Evolutionary conservation across 257 asterid genomes (phyloP), one percentile per base, ranked within the genome.

Genomic region (Solanum paucissectum): DNA sequence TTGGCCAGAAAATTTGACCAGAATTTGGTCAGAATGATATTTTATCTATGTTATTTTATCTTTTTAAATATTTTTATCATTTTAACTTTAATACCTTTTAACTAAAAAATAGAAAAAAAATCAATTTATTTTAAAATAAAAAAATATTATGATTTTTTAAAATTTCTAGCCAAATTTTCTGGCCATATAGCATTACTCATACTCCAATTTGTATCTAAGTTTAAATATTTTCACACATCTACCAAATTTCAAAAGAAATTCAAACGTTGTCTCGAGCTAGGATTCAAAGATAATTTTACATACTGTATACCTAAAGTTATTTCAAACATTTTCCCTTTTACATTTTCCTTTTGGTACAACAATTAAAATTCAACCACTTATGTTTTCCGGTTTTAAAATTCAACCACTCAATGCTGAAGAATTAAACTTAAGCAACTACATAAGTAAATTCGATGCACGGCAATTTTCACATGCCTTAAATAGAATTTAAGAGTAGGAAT

Each of bases 381-480:
- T 52, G n/a, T 52, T 18, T 18, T 6, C 4, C 10, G n/a, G n/a
- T 23, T 71, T 32, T 66, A 44, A 25, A 32, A 46, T 55, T n/a
- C 85, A 33, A 85, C 52, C 79, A 32, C 83, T 60, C 38, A 87
- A 21, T n/a, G 71, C 49, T 74, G 87, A 76, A 29, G 74, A 52
- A 83, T 7, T 74, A 85, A 89, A 10, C 90, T 79, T 86, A 75
- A 92, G 83, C 89, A 9, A 7, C 55, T 46, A 18, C 18, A 46
- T 18, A 46, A 49, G 44, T 81, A 49, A 81, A 46, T 11, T 14
- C 0, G 29, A 49, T 27, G 29, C 40, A 32, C 40, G 69, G 6
- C 29, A 14, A 11, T 46, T 49, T 36, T 32, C 42, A 18, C 44
- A 49, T 29, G 42, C 12, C 38, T 46, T 49, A 49, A 82, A 49